Conservation (phyloP, 2,329 filamentous ascomycete genomes). For the Neocucurbitaria cava region DNA sequence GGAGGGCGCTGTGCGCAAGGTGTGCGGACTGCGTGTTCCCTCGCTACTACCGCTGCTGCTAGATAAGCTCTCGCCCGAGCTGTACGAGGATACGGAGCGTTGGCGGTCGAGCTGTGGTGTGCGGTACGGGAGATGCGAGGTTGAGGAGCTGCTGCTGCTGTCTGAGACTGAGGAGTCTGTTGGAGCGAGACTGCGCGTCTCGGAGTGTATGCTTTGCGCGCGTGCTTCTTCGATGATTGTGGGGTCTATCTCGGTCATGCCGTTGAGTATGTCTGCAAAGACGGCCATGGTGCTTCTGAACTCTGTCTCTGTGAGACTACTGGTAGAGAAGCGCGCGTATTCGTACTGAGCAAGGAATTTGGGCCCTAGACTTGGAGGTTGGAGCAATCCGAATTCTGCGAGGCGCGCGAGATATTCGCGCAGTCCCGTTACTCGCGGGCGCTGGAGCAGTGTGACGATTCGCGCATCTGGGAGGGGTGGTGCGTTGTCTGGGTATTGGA, state of each 20-base stretch:
- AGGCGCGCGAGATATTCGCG: constrained; percentile 81
- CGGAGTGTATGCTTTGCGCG: constrained; percentile 32
- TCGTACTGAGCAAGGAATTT: constrained; percentile 82
- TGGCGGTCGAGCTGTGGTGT: constrained; percentile 34
- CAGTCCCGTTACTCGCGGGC: constrained; percentile 74
- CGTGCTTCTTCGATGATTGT: constrained; percentile 58
- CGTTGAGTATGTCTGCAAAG: constrained; percentile 80
- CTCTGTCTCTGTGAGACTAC: constrained; percentile 69
- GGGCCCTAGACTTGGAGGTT: constrained; percentile 56
- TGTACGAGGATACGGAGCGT: constrained; percentile 30
- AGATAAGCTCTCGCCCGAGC: constrained; percentile 10
- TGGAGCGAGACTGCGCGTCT: constrained; percentile 43
- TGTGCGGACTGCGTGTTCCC: constrained; percentile 32
- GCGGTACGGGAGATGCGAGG: constrained; percentile 34
- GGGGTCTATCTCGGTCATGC: constrained; percentile 72
- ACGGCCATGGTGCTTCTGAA: constrained; percentile 83
- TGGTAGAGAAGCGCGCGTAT: constrained; percentile 79
- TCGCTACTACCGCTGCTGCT: constrained; percentile 20
- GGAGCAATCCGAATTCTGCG: constrained; percentile 68
- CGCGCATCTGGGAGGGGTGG: constrained; percentile 65
- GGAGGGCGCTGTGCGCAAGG: constrained; percentile 39
- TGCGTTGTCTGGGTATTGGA: constrained; percentile 32
- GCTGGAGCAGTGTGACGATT: constrained; percentile 74
- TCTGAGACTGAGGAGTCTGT: constrained; percentile 30
- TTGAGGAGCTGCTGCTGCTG: constrained; percentile 25